Base-by-base conservation (phyloP, 225 moss, liverwort and hornwort genomes). In the Neckera pumila region DNA sequence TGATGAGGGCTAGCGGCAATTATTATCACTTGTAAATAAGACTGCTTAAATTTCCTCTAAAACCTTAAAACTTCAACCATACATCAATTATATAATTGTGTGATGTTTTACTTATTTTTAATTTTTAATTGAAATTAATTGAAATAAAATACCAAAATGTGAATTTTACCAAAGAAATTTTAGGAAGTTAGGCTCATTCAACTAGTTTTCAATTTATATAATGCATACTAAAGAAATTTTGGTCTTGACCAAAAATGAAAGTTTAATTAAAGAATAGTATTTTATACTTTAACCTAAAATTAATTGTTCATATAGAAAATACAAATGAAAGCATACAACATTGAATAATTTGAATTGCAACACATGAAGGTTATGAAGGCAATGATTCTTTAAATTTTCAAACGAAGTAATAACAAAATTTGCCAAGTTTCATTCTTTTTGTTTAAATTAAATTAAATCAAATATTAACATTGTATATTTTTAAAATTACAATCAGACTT, bases 81-180 rank as follows among this genome's bases (percentile, higher is more conserved):
- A 4, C 13, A 38, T 23, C 23, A 23, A 69, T 38, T 21, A 23
- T 40, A 1, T 40, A 13, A 23, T 40, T 4, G 25, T 40, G 40
- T 69, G 23, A 69, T 13, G 7, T 7, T 69, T n/a, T 69, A 21
- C 2, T 21, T n/a, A 1, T n/a, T 67, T n/a, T 21, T n/a, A 1
- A 22, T 67, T n/a, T 6, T 36, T 18, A 5, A 47, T 67, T 67
- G 21, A 67, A n/a, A 11, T 12, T 11, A 67, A 22, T 22, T 12
- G 22, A 67, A 69, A 36, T 6, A 38, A 69, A 22, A 22, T 38
- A 38, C 12, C 38, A 38, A n/a, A 22, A 2, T 69, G 12, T 6
- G 1, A 0, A 38, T 0, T 69, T 38, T 38, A n/a, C 7, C 4
- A n/a, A 38, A 38, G 3, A 11, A 1, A 0, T 36, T 69, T 69